A percentile compares a stretch with the other conserved stretches of the same genome.
These are phyloP conservation scores for Novymonas esmeraldas DNA, from an alignment of 208 protist genomes.

Conservation along the genomic window DNA sequence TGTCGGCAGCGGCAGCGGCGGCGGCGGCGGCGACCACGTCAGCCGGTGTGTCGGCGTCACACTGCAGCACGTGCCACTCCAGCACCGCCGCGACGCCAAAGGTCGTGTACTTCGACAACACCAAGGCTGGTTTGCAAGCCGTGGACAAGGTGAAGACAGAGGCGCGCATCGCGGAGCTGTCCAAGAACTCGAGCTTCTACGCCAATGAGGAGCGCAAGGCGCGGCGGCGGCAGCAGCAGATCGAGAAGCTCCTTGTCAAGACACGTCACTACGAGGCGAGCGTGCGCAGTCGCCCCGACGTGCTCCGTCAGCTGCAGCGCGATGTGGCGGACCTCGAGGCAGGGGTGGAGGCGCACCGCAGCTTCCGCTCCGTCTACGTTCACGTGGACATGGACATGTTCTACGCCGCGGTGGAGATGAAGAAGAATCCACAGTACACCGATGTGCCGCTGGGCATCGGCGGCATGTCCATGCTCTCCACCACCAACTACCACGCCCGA, in stretches of 20 bases:
- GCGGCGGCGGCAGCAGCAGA: conserved; percentile 31
- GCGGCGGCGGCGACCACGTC: no score
- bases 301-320: conserved; percentile 23
- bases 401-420: conserved; percentile 85
- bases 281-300: conserved; percentile 8
- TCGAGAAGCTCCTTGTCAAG: conserved; percentile 48
- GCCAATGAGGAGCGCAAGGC: conserved; percentile 74
- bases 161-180: conserved; percentile 53
- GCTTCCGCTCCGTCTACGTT: conserved; percentile 49
- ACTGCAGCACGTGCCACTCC: not conserved
- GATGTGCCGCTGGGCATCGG: conserved; percentile 93
- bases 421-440: conserved; percentile 83
- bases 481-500: conserved; percentile 94
- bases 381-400: conserved; percentile 95
- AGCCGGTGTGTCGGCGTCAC: no score
- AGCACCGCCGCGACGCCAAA: not conserved
- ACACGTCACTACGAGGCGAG: conserved; percentile 32
- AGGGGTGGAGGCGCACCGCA: conserved; percentile 37
- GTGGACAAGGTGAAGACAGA: conserved; percentile 65
- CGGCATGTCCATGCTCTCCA: conserved; percentile 89
- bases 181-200: conserved; percentile 68
- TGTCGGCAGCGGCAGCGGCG: no score
- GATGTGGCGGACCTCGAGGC: conserved; percentile 31
- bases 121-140: conserved; percentile 66
- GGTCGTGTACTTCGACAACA: conserved; percentile 58